phyloP scores from a whole-genome alignment of 805 yeast species.

The Ogataea saltuana region DNA sequence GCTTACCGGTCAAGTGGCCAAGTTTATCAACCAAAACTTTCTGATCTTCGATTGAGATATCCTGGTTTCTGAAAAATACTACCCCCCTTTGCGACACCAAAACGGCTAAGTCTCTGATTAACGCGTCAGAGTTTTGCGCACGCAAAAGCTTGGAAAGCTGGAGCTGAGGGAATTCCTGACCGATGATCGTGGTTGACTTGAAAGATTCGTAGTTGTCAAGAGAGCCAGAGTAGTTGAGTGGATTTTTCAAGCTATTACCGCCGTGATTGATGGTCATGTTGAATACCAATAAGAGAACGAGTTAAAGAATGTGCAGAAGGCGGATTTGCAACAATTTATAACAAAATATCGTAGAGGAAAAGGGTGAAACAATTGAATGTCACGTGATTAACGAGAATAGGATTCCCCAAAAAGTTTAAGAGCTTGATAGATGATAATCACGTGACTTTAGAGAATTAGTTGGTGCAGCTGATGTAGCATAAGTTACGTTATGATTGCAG shows the following conservation, averaged over 20 bases:
- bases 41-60: background rate
- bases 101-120: constrained; percentile 2
- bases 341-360: no score
- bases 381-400: no score
- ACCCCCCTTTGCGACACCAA: constrained; percentile 6
- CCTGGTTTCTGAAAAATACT: constrained; percentile 1
- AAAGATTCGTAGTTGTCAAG: constrained; percentile 2
- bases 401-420: no score
- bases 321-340: no score
- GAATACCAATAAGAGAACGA: no score
- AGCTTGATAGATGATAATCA: no score
- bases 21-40: background rate
- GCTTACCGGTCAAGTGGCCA: constrained; percentile 2
- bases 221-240: background rate
- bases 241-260: background rate
- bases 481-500: no score
- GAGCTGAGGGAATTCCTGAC: constrained; percentile 5
- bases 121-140: background rate
- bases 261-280: no score
- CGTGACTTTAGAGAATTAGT: no score
- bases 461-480: no score
- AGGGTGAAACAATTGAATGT: no score
- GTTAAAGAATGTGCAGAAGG: no score
- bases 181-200: constrained; percentile 1
- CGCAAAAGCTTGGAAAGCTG: background rate